Base-by-base conservation (phyloP, 2,329 filamentous ascomycete genomes). In the Diaporthe destruens region DNA sequence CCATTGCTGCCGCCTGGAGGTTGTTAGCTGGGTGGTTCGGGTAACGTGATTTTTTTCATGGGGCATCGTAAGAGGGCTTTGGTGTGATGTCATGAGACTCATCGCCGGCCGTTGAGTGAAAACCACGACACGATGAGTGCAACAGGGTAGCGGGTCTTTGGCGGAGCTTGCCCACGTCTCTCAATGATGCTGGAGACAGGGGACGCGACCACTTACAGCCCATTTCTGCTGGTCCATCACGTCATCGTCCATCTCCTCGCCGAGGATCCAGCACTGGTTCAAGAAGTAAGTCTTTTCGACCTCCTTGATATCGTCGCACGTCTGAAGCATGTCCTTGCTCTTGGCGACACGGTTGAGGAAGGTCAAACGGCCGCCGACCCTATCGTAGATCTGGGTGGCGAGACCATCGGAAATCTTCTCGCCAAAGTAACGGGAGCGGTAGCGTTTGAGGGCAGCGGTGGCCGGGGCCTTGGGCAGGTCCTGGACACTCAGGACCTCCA, bases 261-360 rank as follows among this genome's bases (percentile, higher is more conserved):
- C 92, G 4, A 94, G 86, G 73, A 94, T 92, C 87, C 91, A 93
- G 82, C 92, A 94, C 79, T 92, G 90, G 81, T 93, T 93, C 11
- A 94, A 84, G 76, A 94, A 92, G 91, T 92, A 94, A n/a, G 88
- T 91, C 83, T 92, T 93, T 80, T 94, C 92, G 61, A 86, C 87
- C 6, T 90, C 85, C 78, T 89, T 89, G 78, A 94, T 93, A 71
- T 85, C 80, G 20, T 89, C 80, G 77, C 95, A 98, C 39, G 92
- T 94, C 32, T 84, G 84, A 25, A 96, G 81, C 93, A 98, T 97
- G 79, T 98, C 87, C 2, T 83, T 81, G 32, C 93, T 93, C 81
- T 95, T 97, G n/a, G 96, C 96, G 3, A 98, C 95, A 25, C 94
- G 90, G 80, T 94, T 96, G 76, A 99, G 84, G 79, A 95, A 98